Conservation (phyloP, 495 filamentous ascomycete species). For the Usnea hakonensis region DNA sequence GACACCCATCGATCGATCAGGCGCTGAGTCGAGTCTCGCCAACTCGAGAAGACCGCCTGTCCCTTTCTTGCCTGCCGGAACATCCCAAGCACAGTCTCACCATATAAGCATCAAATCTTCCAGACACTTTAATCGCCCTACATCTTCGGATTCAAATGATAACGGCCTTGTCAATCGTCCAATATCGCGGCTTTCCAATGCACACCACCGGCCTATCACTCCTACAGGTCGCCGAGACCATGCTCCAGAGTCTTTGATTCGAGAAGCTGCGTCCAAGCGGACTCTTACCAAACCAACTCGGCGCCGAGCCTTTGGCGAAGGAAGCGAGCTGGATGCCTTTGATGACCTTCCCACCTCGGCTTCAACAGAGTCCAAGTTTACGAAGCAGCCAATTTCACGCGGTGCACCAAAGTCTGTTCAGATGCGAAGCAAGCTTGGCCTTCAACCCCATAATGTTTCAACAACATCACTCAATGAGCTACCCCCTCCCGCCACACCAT, state of each 20-base stretch:
- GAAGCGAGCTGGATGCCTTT: conserved; percentile 83
- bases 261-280: conserved; percentile 53
- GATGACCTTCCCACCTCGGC: conserved; percentile 90
- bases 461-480: conserved; percentile 41
- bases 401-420: conserved; percentile 55
- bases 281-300: conserved; percentile 67
- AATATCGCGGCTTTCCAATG: conserved; percentile 43
- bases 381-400: conserved; percentile 67
- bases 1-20: conserved; percentile 59
- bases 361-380: conserved; percentile 68
- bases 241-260: conserved; percentile 41
- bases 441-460: conserved; percentile 37
- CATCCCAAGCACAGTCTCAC: conserved; percentile 66
- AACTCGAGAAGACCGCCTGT: conserved; percentile 49
- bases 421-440: conserved; percentile 52
- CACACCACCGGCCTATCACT: conserved; percentile 38
- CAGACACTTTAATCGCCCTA: conserved; percentile 63
- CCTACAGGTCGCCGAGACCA: conserved; percentile 35
- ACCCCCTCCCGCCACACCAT: conserved; percentile 49
- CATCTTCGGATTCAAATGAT: conserved; percentile 58
- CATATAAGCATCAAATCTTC: conserved; percentile 65
- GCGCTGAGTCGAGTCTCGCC: conserved; percentile 44
- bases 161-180: conserved; percentile 38
- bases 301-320: conserved; percentile 79
- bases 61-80: conserved; percentile 78